Conservation (phyloP, 208 protist genomes). For the Leishmania gerbilli region DNA sequence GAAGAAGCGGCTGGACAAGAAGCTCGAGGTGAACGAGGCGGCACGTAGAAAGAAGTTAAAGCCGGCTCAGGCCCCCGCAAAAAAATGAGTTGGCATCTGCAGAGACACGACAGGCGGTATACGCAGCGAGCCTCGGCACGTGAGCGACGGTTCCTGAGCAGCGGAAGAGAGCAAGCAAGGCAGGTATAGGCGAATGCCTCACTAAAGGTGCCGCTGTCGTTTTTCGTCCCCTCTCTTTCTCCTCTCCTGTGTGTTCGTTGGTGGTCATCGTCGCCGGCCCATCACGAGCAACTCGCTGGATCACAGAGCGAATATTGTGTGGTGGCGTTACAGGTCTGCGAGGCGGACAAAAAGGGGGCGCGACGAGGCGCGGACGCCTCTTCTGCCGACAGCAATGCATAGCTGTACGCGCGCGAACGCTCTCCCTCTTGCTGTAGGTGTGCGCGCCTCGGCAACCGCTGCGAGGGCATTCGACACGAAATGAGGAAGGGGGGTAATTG, state of each 20-base stretch:
- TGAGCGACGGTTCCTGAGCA: not conserved
- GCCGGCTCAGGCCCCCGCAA: not conserved
- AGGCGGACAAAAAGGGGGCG: not conserved
- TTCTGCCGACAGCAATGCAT: not conserved
- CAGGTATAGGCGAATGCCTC: not conserved
- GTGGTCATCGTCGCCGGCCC: not conserved
- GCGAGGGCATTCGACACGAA: not conserved
- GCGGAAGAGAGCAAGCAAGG: too few relatives aligned
- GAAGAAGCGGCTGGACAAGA: constrained; percentile 63
- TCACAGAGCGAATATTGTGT: too few relatives aligned
- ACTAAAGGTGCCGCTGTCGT: not conserved
- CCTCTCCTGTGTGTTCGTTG: not conserved
- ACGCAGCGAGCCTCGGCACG: not conserved
- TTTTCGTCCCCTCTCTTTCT: not conserved
- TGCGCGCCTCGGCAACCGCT: not conserved
- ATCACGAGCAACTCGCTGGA: not conserved
- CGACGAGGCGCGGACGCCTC: not conserved
- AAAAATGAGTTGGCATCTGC: constrained; percentile 18
- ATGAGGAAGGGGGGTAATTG: not conserved
- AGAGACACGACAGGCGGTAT: not conserved
- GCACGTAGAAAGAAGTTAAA: constrained; percentile 62
- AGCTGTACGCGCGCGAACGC: too few relatives aligned
- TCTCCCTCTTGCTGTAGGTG: not conserved
- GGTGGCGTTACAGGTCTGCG: not conserved
- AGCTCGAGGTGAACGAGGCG: constrained; percentile 47